phyloP scores from a whole-genome alignment of 2,329 filamentous ascomycete genomes.

The Teratosphaeria nubilosa region DNA sequence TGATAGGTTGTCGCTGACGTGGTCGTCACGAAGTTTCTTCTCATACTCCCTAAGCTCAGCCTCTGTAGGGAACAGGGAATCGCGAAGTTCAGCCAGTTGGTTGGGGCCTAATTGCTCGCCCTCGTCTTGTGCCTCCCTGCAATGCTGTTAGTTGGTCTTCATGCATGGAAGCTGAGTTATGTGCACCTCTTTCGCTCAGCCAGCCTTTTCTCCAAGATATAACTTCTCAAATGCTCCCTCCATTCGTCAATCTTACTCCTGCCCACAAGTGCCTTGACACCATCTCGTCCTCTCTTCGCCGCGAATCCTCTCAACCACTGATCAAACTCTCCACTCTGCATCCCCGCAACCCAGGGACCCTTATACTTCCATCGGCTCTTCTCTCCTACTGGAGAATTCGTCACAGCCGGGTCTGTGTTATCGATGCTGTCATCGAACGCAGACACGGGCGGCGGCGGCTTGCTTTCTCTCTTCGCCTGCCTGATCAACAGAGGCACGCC shows the following conservation, averaged over 20 bases:
- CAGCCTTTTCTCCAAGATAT: conserved; percentile 11
- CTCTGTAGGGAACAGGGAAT: conserved; percentile 12
- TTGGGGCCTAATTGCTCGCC: conserved; percentile 7
- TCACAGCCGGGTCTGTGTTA: conserved; percentile 29
- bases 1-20: conserved; percentile 37
- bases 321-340: conserved; percentile 46
- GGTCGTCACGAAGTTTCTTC: conserved; percentile 35
- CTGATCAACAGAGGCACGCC: conserved; percentile 56
- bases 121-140: conserved; percentile 10
- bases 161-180: neutral
- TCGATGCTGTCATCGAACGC: conserved; percentile 35
- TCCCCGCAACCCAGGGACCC: conserved; percentile 49
- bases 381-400: neutral
- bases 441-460: conserved; percentile 12
- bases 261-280: conserved; percentile 26
- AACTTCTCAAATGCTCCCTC: conserved; percentile 17
- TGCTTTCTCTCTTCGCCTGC: conserved; percentile 7
- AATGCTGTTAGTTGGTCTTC: neutral
- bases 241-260: conserved; percentile 19
- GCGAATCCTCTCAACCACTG: conserved; percentile 36
- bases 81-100: neutral
- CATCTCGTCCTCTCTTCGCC: neutral
- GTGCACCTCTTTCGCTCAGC: neutral
- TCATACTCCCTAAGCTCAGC: conserved; percentile 18
- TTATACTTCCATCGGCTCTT: conserved; percentile 46